These are phyloP conservation scores for Salvia splendens DNA, from an alignment of 257 asterid genomes.

Conservation along the genomic window DNA sequence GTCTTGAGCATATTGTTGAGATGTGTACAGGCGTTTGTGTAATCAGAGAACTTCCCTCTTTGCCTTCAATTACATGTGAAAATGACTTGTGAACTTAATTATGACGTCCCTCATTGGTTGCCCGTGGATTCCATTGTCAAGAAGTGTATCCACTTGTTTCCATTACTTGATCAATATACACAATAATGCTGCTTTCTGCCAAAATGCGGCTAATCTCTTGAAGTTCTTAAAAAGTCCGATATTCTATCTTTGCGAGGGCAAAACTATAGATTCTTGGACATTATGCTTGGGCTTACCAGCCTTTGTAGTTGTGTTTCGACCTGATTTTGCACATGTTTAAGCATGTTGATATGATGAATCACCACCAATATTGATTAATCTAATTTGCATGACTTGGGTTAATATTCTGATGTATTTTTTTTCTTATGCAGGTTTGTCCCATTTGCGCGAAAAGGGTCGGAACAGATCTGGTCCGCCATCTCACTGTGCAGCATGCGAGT, in stretches of 20 bases:
- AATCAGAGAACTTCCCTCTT: too few species aligned
- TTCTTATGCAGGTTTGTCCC: slow-evolving; percentile 65
- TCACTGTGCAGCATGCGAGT: slow-evolving; percentile 70
- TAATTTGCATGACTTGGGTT: not conserved
- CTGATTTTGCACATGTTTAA: not conserved
- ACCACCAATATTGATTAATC: not conserved
- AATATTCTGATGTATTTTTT: slow-evolving; percentile 6
- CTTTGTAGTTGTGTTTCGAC: not conserved
- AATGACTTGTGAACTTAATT: too few species aligned
- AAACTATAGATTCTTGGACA: not conserved
- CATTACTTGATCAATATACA: not conserved
- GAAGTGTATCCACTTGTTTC: not conserved
- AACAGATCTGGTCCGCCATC: slow-evolving; percentile 67
- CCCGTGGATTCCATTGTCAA: too few species aligned
- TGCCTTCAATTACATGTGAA: too few species aligned
- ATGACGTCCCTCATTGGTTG: too few species aligned
- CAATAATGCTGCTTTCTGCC: not conserved
- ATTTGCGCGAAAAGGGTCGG: slow-evolving; percentile 68
- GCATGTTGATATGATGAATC: not conserved
- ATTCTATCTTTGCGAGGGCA: not conserved
- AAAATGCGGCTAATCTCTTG: not conserved
- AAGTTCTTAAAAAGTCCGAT: not conserved
- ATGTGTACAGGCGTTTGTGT: too few species aligned
- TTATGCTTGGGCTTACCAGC: not conserved
- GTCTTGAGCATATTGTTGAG: not conserved